These are phyloP conservation scores for Lentinula guzmanii DNA, from an alignment of 768 basidiomycete genomes.

Conservation along the genomic window DNA sequence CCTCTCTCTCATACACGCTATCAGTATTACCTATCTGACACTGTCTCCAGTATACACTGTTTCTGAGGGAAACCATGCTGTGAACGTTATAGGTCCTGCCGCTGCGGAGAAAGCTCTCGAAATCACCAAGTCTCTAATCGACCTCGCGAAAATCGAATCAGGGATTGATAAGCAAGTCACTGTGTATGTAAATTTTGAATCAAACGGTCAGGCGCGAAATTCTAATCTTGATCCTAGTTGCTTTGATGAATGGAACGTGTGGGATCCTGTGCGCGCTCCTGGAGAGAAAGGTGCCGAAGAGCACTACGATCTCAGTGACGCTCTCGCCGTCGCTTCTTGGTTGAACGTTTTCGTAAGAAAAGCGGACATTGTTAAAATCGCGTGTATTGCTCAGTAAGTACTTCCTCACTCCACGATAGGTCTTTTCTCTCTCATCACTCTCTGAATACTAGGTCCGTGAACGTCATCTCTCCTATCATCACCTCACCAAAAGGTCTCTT, in stretches of 20 bases:
- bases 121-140: slow-evolving; percentile 44
- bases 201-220: background rate
- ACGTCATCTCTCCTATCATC: slow-evolving; percentile 25
- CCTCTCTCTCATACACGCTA: background rate
- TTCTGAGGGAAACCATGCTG: slow-evolving; percentile 37
- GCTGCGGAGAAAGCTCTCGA: slow-evolving; percentile 50
- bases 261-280: slow-evolving; percentile 44
- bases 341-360: slow-evolving; percentile 57
- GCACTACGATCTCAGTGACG: slow-evolving; percentile 48
- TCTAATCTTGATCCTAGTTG: slow-evolving; percentile 18
- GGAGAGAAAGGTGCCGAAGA: slow-evolving; percentile 48
- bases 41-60: slow-evolving; percentile 29
- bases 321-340: slow-evolving; percentile 54
- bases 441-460: background rate
- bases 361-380: slow-evolving; percentile 52
- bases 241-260: slow-evolving; percentile 57
- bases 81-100: slow-evolving; percentile 50
- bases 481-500: slow-evolving; percentile 37
- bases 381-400: slow-evolving; percentile 55
- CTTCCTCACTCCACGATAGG: slow-evolving; percentile 36
- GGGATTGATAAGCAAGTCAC: slow-evolving; percentile 29
- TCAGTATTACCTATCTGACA: background rate
- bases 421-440: slow-evolving; percentile 2
- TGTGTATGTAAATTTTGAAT: slow-evolving; percentile 20
- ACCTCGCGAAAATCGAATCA: slow-evolving; percentile 40